These are phyloP conservation scores for Candida manassasensis DNA, from an alignment of 805 yeast genomes.

Conservation along the genomic window DNA sequence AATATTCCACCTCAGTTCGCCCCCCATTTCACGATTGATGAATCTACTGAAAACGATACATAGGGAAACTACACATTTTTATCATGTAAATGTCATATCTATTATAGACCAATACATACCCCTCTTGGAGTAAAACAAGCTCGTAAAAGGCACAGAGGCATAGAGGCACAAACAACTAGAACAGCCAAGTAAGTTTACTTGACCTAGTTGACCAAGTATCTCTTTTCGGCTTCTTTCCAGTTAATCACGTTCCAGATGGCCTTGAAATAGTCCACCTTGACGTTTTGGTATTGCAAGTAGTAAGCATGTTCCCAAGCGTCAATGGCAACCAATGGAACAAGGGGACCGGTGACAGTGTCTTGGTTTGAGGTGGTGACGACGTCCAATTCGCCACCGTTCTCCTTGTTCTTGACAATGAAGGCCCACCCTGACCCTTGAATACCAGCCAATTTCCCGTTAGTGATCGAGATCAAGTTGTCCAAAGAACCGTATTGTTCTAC, in stretches of 20 bases:
- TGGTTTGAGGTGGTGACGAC: constrained; percentile 44
- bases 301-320: constrained; percentile 56
- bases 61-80: no score
- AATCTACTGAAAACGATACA: no score
- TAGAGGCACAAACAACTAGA: no score
- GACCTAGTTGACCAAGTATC: constrained; percentile 26
- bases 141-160: no score
- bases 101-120: no score
- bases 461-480: constrained; percentile 36
- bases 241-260: constrained; percentile 48
- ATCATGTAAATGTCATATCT: no score
- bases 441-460: constrained; percentile 41
- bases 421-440: constrained; percentile 56
- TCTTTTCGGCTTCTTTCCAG: constrained; percentile 48
- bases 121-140: no score
- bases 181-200: no score
- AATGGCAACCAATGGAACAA: constrained; percentile 44
- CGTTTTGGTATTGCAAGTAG: constrained; percentile 49
- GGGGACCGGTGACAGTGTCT: constrained; percentile 43
- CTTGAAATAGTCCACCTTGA: constrained; percentile 46
- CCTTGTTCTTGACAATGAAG: constrained; percentile 43
- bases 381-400: constrained; percentile 39
- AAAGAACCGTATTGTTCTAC: constrained; percentile 42
- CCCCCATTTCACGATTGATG: no score
- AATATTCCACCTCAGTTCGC: no score